Evolutionary conservation across 441 rosid genomes (phyloP), one percentile per base, ranked within the genome.

Genomic region (Macaranga tanarius): DNA sequence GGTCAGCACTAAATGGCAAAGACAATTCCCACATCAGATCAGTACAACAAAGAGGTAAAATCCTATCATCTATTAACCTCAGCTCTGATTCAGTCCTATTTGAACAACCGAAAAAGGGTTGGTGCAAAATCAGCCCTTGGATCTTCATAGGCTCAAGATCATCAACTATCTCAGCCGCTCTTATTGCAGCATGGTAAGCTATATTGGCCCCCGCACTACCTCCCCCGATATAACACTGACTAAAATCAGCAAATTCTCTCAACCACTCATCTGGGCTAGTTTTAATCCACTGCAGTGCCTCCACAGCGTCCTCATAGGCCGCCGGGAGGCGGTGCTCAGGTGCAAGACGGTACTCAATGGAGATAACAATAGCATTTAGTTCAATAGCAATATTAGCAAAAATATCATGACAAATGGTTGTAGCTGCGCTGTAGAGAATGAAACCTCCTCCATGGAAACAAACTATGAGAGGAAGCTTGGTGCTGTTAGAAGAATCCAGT

Each of bases 311-410:
- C 0, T 87, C 85, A 50, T 79, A 86, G 22, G 89, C 92, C 0
- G 89, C 85, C 10, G 92, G 92, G 10, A 90, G 86, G 4, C 90
- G 82, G 69, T 88, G 81, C 82, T 86, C 95, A 0, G 89, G 90
- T 11, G 87, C 88, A 17, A 85, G 73, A 17, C 84, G 84, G 78
- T 90, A 86, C 2, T 76, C 81, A 15, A 83, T 75, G 10, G 91
- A 79, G 0, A 73, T 81, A 19, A 86, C 74, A 47, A 90, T 23
- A 7, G 76, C 86, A 26, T 70, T 63, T 42, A 84, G 63, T 8
- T 71, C 64, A 10, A 50, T 34, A 0, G 91, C 86, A 28, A 83
- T 34, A 45, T 57, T 40, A 17, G 71, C 70, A 70, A 84, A 83
- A 70, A 75, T 75, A 23, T 50, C 74, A 8, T 87, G 86, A 75